Base-by-base conservation (phyloP, 2,329 filamentous ascomycete species). In the Xylaria sp. region DNA sequence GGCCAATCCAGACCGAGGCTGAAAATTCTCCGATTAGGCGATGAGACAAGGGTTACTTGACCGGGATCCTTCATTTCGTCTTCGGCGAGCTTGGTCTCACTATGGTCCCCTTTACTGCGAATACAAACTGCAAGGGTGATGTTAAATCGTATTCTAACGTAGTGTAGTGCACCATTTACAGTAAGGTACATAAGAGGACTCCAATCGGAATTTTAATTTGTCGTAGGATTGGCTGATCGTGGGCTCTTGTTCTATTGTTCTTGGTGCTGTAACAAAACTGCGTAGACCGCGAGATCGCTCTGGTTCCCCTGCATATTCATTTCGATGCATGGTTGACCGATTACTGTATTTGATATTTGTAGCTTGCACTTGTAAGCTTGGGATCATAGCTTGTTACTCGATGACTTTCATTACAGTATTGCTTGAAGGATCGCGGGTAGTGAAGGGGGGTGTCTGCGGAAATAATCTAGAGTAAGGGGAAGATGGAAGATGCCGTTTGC, bases 11-110 rank as follows among this genome's bases (percentile, higher is more conserved):
- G 40, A 13, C 65, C 53, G 57, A 64, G 67, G 57, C 49, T 57
- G 57, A 67, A 59, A 67, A 65, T 65, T 70, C 67, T 67, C 67
- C 64, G 67, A 67, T n/a, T 65, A 69, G 59, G 63, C 54, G 61
- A 70, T 58, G 58, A 44, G 64, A 54, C 65, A 61, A 61, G 58
- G 61, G 53, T 59, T 63, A 60, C 49, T 56, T 53, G 59, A 28
- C 66, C 42, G 54, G 63, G 63, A 58, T 65, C n/a, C 26, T 53
- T 65, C 62, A 65, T 65, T 49, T 59, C 63, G 38, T 65, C 56
- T 60, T 46, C 63, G 38, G 46, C 46, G 26, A 62, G 49, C 44
- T 36, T 38, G 36, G 62, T 36, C 36, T 36, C 17, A 31, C 48
- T 38, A 48, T 38, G 11, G 26, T 59, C 59, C 38, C 51, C 59